Base-by-base conservation (phyloP, 1,284 basidiomycete species). In the Meira nashicola region DNA sequence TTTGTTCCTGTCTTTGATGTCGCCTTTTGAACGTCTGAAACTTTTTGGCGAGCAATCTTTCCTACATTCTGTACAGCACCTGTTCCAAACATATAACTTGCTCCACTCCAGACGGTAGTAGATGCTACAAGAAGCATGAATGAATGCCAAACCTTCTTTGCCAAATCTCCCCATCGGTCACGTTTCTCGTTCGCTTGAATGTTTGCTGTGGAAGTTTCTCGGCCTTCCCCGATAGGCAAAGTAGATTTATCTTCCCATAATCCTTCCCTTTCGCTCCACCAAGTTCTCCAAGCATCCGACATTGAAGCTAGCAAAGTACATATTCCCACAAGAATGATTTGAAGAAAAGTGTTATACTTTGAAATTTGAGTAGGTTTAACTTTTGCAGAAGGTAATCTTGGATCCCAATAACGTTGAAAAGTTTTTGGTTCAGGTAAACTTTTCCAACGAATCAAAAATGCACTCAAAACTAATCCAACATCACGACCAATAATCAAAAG, bases 391-490 rank as follows among this genome's bases (percentile, higher is more conserved):
- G 94, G 92, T 62, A 97, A 86, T 12, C 89, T 89, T 61, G 94
- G 90, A 77, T 97, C 90, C 87, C 92, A 97, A 79, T 97, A 98
- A 40, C 94, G 84, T 49, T 82, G 77, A 71, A 91, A 86, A 0
- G 92, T 96, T 87, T 94, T 93, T 1, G 94, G 94, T 50, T 83
- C 82, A 9, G 92, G 89, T 7, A 98, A 81, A 0, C 92, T 90
- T 2, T 86, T 88, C 79, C 90, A 98, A 25, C 94, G 88, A 70
- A 96, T 91, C 76, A 90, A 92, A 76, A 99, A 93, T 2, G 94
- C 95, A 5, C 89, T 89, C 6, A 95, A 77, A 63, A 89, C 89
- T 46, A 99, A 83, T 5, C 89, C 83, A 1, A 91, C 84, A 78
- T 99, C 94, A 23, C 94, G 84, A 2, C 92, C 92, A 40, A 98